Base-by-base conservation (phyloP, 768 basidiomycete genomes). In the Rhodocollybia butyracea region DNA sequence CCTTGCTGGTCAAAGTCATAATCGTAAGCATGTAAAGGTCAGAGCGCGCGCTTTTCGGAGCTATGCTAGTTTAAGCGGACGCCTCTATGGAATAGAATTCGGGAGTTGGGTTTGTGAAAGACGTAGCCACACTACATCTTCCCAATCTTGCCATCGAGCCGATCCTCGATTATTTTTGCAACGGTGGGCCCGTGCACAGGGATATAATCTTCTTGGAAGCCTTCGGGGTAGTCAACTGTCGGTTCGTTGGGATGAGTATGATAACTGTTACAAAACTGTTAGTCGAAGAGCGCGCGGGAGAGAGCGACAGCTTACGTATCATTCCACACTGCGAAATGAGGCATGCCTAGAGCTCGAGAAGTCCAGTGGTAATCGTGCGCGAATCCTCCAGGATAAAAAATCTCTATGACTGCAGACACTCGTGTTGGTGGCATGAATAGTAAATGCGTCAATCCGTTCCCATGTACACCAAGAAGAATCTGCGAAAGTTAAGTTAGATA, bases 301-400 rank as follows among this genome's bases (percentile, higher is more conserved):
- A 51, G 21, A 79, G n/a, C n/a, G n/a, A n/a, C n/a, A n/a, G n/a
- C 75, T 59, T 65, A 88, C 82, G 81, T 84, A 69, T 91, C 85
- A 60, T 91, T 88, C 90, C 91, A 91, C 30, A 95, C 75, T 1
- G 83, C 86, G 60, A 84, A 88, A 68, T 94, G 84, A 17, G 68
- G 74, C 77, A 90, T 85, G 4, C 89, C 89, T 11, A 94, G 68
- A 0, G 89, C 83, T 31, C 80, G 70, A 4, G 86, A 60, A 0
- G 91, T 93, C 85, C 90, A 94, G 62, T 91, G 84, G 65, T 94
- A 94, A 63, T 94, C 92, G 62, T 88, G 86, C 24, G 91, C 86
- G 65, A 91, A 94, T 0, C 91, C 92, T 3, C 68, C 75, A 0
- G 90, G 91, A 63, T 77, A 88, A 71, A 94, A 91, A 13, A 94